Evolutionary conservation across 1,284 basidiomycete species (phyloP).

Genomic region (Pisolithus thermaeus): DNA sequence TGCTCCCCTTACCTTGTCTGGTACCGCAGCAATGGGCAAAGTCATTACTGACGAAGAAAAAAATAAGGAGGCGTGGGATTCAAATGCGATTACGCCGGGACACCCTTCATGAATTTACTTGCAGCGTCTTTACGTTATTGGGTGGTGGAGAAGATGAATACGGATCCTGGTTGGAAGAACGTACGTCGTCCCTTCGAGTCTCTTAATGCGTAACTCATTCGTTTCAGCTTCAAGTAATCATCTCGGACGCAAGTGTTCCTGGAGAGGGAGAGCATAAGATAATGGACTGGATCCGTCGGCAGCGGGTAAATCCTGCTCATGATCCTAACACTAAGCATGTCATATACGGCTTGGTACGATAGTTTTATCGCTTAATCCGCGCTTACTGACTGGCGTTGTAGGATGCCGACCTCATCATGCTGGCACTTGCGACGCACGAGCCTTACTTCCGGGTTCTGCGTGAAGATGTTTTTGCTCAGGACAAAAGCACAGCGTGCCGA

Average conservation of each 20-base stretch:
- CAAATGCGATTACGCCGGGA: conserved; percentile 97
- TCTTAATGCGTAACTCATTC: neutral
- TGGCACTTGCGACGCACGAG: conserved; percentile 96
- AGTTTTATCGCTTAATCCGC: neutral
- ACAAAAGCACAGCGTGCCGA: conserved; percentile 76
- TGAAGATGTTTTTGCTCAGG: conserved; percentile 95
- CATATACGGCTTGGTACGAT: conserved; percentile 88
- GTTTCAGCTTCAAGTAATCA: conserved; percentile 82
- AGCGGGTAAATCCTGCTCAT: conserved; percentile 81
- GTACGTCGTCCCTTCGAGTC: conserved; percentile 37
- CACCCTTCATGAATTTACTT: conserved; percentile 96
- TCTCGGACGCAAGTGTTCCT: conserved; percentile 95
- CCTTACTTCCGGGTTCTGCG: conserved; percentile 95
- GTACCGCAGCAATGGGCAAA: conserved; percentile 78
- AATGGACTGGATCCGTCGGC: conserved; percentile 96
- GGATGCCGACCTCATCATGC: conserved; percentile 99
- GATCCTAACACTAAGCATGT: conserved; percentile 96
- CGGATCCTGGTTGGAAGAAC: conserved; percentile 93
- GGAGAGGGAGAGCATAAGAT: conserved; percentile 99
- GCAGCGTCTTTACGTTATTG: conserved; percentile 90
- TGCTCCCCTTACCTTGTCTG: neutral
- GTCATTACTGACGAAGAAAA: conserved; percentile 80
- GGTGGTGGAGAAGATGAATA: conserved; percentile 94
- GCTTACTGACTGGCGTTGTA: conserved; percentile 26
- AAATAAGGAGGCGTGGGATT: conserved; percentile 90